phyloP scores from a whole-genome alignment of 2,329 filamentous ascomycete species.

The Neurospora sp. region DNA sequence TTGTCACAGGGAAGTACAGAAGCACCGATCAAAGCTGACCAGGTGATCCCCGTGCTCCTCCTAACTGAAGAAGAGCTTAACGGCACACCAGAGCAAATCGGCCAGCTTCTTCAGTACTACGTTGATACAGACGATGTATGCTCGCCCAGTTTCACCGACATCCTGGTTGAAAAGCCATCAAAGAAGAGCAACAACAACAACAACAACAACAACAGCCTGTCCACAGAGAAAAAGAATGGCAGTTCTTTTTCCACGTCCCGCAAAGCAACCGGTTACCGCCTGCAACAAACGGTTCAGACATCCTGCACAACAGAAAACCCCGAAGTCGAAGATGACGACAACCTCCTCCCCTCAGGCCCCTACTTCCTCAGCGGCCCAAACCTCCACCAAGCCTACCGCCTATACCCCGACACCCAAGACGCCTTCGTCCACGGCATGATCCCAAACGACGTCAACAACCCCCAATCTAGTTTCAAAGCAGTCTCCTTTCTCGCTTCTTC shows the following conservation, averaged over 20 bases:
- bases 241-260: background rate
- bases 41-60: conserved; percentile 30
- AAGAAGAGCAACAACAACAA: background rate
- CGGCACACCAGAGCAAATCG: conserved; percentile 21
- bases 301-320: conserved; percentile 10
- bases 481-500: conserved; percentile 16
- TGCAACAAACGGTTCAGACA: background rate
- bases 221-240: background rate
- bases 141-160: conserved; percentile 26
- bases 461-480: conserved; percentile 21
- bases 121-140: conserved; percentile 30
- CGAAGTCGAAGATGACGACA: background rate
- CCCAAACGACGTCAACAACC: conserved; percentile 22
- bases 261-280: background rate
- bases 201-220: background rate
- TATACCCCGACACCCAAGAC: conserved; percentile 29
- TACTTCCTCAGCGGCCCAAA: conserved; percentile 33
- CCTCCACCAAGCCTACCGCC: conserved; percentile 30
- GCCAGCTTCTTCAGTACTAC: conserved; percentile 24
- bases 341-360: conserved; percentile 27
- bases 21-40: conserved; percentile 31
- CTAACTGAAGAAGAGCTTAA: conserved; percentile 29
- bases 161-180: conserved; percentile 29
- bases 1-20: conserved; percentile 28
- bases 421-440: conserved; percentile 30